These are phyloP conservation scores for Silene conica DNA, from an alignment of 148 eudicot genomes.

Conservation along the genomic window DNA sequence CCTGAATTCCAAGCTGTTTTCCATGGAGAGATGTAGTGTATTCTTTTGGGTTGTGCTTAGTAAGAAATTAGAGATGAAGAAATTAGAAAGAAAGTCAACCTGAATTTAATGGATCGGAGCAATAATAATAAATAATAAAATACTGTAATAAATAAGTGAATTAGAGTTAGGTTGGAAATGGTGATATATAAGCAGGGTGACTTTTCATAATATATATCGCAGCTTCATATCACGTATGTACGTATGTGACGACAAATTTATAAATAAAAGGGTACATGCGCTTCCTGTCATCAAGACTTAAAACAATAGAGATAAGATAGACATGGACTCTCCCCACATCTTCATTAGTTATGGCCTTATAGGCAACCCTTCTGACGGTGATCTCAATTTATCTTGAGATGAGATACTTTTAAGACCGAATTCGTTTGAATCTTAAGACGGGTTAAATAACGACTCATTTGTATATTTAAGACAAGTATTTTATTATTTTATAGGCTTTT, in stretches of 20 bases:
- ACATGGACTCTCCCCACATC: background rate
- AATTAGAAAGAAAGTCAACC: slow-evolving; percentile 3
- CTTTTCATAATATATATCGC: slow-evolving; percentile 10
- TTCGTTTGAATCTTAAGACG: too few relatives aligned
- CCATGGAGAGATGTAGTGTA: background rate
- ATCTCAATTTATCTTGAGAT: background rate
- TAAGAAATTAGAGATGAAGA: background rate
- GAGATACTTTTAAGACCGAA: too few relatives aligned
- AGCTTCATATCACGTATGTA: slow-evolving; percentile 2
- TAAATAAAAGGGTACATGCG: background rate
- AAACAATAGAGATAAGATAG: background rate
- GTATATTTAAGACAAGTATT: too few relatives aligned
- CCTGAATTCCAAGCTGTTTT: slow-evolving; percentile 14
- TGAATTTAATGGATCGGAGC: too few relatives aligned
- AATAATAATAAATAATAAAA: too few relatives aligned
- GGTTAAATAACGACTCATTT: too few relatives aligned
- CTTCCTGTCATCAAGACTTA: background rate
- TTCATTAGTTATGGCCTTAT: background rate
- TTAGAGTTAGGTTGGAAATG: background rate
- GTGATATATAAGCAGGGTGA: slow-evolving; percentile 16
- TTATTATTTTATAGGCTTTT: too few relatives aligned
- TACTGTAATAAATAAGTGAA: background rate
- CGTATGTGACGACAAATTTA: background rate
- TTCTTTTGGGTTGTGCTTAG: too few relatives aligned
- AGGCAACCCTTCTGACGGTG: slow-evolving; percentile 10